Evolutionary conservation across 192 early-diverging fungal species (phyloP), one percentile per base, ranked within the genome.

Genomic region (Cetraspora pellucida): DNA sequence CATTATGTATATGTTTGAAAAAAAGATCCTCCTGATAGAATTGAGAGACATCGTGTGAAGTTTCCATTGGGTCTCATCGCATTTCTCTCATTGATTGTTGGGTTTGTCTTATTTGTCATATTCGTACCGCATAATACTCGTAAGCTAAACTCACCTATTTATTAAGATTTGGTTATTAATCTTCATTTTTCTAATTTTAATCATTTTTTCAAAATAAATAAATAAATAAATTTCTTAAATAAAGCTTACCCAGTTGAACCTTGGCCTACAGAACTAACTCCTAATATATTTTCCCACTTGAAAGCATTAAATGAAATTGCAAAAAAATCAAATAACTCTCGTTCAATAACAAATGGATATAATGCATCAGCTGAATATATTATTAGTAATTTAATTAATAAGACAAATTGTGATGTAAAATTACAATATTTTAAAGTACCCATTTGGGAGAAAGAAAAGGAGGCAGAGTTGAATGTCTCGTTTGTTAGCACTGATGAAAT

Each of bases 281-380:
- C 4, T 14, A 71, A 71, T 25, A 55, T 71, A 28, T 71, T 71
- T 52, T 44, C 44, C 2, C 69, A 71, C 27, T 55, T 71, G 11
- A 71, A 52, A 47, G 49, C 44, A 28, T 71, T 71, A 21, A n/a
- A 71, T 30, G 14, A 52, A 52, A 71, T 71, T 71, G 69, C 69
- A 8, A 30, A 71, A 25, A 11, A 49, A 7, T 71, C 28, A 17
- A 44, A 19, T 68, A 71, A n/a, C 9, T 83, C 85, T 30, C 74
- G 85, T 19, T 82, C 81, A 10, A 77, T 86, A 37, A 81, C 74
- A 6, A 77, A 81, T 21, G 82, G 82, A 11, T 86, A 83, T 66
- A 74, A 82, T 63, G 87, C 86, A 17, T 87, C 87, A 45, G 90
- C 91, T 0, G 87, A 90, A 50, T 88, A 89, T 55, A 80, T 91